Evolutionary conservation across 345 rosid genomes (phyloP), one percentile per base, ranked within the genome.

Genomic region (Camelina sativa): DNA sequence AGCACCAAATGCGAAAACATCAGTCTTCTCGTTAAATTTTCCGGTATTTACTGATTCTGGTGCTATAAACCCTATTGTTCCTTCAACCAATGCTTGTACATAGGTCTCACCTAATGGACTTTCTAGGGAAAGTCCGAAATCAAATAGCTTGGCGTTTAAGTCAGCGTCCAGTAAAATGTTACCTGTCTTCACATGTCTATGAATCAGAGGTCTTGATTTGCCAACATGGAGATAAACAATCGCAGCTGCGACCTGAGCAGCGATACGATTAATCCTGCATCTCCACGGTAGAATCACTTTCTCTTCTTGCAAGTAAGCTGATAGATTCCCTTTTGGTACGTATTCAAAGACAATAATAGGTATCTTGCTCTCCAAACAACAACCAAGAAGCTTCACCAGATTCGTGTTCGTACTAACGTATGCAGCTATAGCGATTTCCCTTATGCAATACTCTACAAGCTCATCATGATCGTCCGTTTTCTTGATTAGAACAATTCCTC

Each of bases 1-100:
- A 72, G 54, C 76, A 51, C 62, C 69, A 62, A 62, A 52, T 7
- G 69, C 54, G 35, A 72, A 72, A 28, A 62, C 76, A 52, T 72
- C 68, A 0, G 76, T 72, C 62, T 62, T 62, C 53, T 60, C 60
- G 6, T 71, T 71, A 17, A 72, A 72, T 60, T 28, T 60, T 1
- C 16, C 59, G 0, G 53, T 72, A 12, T 11, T 12, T 10, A 71
- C 48, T 10, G 59, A 48, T 34, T 71, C 75, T 60, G 38, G 67
- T 48, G 67, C 75, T 34, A 60, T 11, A 22, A 71, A 71, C 38
- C 75, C 50, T 47, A 71, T 71, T 47, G 66, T 71, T 46, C 58
- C 74, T 72, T 52, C 53, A 25, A 62, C 6, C 1, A 52, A 4
- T 16, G 69, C 51, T 50, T 61, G 6, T 48, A 71, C 75, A 50